Evolutionary conservation across 306 rosid genomes (phyloP).

Genomic region (Ochetophila trinervis): DNA sequence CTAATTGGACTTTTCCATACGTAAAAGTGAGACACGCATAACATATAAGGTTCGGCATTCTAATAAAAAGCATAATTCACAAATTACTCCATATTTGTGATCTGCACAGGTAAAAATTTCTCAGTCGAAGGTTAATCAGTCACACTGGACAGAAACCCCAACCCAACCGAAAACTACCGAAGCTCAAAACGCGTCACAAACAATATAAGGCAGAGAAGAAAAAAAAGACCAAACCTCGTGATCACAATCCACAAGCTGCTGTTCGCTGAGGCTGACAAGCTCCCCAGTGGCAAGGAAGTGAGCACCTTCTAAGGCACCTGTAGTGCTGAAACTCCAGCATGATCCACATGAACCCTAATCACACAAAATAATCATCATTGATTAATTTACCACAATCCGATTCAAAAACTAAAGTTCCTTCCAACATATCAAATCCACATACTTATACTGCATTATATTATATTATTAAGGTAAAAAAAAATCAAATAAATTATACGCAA

Average conservation of each 20-base stretch:
- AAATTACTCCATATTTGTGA: no score
- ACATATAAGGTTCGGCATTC: no score
- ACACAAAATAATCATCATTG: conserved; percentile 3
- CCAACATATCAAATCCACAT: neutral
- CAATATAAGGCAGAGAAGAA: neutral
- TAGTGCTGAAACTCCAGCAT: conserved; percentile 96
- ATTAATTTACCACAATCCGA: neutral
- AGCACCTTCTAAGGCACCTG: conserved; percentile 98
- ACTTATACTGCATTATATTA: neutral
- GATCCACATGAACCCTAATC: conserved; percentile 93
- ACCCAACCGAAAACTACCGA: no score
- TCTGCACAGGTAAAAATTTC: no score
- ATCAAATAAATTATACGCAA: neutral
- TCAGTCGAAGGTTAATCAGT: no score
- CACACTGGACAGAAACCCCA: no score
- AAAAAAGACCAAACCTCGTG: conserved; percentile 60
- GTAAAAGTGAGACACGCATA: no score
- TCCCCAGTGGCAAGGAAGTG: conserved; percentile 74
- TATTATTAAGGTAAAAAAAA: neutral
- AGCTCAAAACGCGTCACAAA: neutral
- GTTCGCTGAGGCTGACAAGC: conserved; percentile 94
- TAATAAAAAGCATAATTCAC: no score
- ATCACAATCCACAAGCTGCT: conserved; percentile 96
- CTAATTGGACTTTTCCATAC: no score
- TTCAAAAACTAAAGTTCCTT: neutral